Evolutionary conservation across 164 flowering plant genomes (phyloP), one percentile per base, ranked within the genome.

Genomic region (Stephania cephalantha): DNA sequence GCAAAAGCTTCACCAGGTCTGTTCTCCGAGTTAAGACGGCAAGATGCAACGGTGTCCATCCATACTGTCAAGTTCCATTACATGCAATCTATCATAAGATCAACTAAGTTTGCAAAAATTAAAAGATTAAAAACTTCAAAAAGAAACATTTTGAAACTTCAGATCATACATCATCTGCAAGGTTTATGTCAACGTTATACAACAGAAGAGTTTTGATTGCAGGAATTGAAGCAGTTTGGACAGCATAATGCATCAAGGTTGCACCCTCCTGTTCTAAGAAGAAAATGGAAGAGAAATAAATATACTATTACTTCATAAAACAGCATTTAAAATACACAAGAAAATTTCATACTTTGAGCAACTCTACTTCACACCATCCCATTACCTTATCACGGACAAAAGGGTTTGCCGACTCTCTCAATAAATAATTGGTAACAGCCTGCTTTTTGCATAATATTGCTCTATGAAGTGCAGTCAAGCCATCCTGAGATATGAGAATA

Each of bases 1-100:
- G 82, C 79, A 95, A 82, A 74, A 95, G 96, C 83, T 86, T 86
- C 79, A 93, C 90, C 46, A 90, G 22, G 84, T 93, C 99, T 18
- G 92, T 90, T 84, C 98, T 86, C 75, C 87, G 87, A 31, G 90
- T 76, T 85, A 90, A 98, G 74, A 95, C 95, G 75, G 96, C 98
- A 65, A 95, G 84, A 85, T 95, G 99, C 76, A 95, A 75, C 20
- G 99, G 97, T 46, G 98, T 93, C 99, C 99, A 93, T 6, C 99
- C 99, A 83, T 90, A 92, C 99, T 95, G 82, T 42, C 76, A 78
- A 64, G 44, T 53, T 45, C 20, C 66, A 71, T 29, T 73, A 71
- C 20, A 66, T 9, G 69, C 30, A 63, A 8, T 66, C 5, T 35
- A 17, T 12, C 10, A 15, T 55, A 55, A 55, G 63, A 55, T 55